phyloP scores from a whole-genome alignment of 2,329 filamentous ascomycete genomes.

The Calycina herbarum region DNA sequence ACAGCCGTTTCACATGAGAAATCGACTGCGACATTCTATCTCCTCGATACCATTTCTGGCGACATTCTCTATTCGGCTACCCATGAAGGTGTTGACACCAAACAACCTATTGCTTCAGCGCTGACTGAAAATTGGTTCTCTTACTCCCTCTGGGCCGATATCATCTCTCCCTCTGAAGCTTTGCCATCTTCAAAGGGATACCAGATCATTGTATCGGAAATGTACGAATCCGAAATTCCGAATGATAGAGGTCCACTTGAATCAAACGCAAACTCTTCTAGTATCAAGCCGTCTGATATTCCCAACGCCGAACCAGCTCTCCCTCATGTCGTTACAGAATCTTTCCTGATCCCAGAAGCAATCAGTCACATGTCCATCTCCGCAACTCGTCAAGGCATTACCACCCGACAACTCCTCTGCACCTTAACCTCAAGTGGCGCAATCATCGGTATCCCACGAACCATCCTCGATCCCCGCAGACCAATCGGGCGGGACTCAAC shows the following conservation, averaged over 20 bases:
- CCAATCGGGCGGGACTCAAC: conserved; percentile 84
- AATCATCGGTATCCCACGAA: conserved; percentile 77
- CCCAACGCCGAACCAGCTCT: conserved; percentile 54
- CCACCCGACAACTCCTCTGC: conserved; percentile 77
- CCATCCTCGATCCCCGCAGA: conserved; percentile 79
- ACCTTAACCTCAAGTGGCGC: conserved; percentile 72
- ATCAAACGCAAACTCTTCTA: conserved; percentile 71
- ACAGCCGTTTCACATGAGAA: conserved; percentile 63
- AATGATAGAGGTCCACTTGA: conserved; percentile 84
- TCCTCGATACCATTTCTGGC: conserved; percentile 85
- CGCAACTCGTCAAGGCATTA: conserved; percentile 89
- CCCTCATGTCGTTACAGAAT: conserved; percentile 76
- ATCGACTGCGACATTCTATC: conserved; percentile 67
- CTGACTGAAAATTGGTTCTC: conserved; percentile 95
- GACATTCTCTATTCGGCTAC: conserved; percentile 70
- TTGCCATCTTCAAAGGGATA: conserved; percentile 73
- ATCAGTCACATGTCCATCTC: conserved; percentile 80
- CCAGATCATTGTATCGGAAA: conserved; percentile 80
- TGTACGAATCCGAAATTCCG: conserved; percentile 81
- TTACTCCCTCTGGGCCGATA: conserved; percentile 72
- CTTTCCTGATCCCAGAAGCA: conserved; percentile 77
- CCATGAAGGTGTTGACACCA: conserved; percentile 72
- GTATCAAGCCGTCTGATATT: conserved; percentile 63
- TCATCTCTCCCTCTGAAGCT: conserved; percentile 57
- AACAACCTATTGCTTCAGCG: conserved; percentile 71